Percentiles rank a stretch among this genome's conserved stretches.
Conservation (phyloP, 2,329 filamentous ascomycete species). For the Grosmannia serpens region DNA sequence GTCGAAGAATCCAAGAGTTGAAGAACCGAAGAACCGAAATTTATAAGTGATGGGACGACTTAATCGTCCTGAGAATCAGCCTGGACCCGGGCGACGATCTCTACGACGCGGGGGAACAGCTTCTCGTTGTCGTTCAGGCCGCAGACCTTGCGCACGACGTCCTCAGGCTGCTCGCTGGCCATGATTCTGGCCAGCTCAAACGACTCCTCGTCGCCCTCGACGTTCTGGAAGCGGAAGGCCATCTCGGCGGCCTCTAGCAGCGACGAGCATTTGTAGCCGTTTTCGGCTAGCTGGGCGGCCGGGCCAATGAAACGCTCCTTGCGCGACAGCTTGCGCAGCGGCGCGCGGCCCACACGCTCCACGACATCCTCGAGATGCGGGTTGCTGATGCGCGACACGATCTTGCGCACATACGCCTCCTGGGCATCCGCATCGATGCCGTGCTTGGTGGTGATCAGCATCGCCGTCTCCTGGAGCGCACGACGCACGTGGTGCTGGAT, state of each 20-base stretch:
- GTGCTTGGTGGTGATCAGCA: slow-evolving; percentile 73
- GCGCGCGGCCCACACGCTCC: slow-evolving; percentile 89
- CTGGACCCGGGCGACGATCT: slow-evolving; percentile 77
- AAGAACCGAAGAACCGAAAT: too few species aligned
- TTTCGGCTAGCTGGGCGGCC: slow-evolving; percentile 77
- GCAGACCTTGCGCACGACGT: slow-evolving; percentile 70
- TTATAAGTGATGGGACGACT: background rate
- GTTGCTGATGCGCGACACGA: slow-evolving; percentile 87
- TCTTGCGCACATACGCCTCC: slow-evolving; percentile 78
- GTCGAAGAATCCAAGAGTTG: too few species aligned
- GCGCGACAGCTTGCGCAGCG: slow-evolving; percentile 83
- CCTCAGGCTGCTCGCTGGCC: slow-evolving; percentile 57
- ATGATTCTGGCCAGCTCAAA: slow-evolving; percentile 77
- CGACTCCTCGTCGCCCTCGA: slow-evolving; percentile 85
- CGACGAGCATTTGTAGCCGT: slow-evolving; percentile 57
- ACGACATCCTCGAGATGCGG: slow-evolving; percentile 85
- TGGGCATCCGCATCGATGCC: slow-evolving; percentile 65
- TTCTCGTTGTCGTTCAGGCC: slow-evolving; percentile 68
- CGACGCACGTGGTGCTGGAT: slow-evolving; percentile 72
- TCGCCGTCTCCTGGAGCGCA: slow-evolving; percentile 75
- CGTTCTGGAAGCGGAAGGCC: slow-evolving; percentile 90
- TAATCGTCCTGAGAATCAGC: slow-evolving; percentile 29
- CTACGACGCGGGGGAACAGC: slow-evolving; percentile 63
- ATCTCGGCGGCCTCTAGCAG: slow-evolving; percentile 80
- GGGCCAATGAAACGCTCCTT: slow-evolving; percentile 95